phyloP scores from a whole-genome alignment of 805 yeast species.

The Sugiyamaella qingdaonensis region DNA sequence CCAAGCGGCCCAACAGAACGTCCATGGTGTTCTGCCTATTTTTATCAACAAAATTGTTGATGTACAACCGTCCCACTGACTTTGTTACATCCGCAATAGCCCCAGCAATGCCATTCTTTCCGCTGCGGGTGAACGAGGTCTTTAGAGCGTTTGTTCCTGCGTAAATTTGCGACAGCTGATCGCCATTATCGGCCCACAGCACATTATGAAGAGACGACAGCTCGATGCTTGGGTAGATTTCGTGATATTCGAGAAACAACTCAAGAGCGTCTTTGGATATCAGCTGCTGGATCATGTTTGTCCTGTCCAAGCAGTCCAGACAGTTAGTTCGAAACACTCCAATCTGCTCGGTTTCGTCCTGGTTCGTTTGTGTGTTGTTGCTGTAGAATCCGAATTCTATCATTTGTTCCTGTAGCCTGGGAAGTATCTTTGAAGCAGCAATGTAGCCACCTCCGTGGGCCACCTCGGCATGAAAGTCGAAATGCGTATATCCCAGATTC shows the following conservation, averaged over 20 bases:
- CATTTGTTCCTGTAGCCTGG: constrained; percentile 59
- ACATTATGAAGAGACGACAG: constrained; percentile 72
- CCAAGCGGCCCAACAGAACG: constrained; percentile 73
- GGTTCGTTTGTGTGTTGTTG: constrained; percentile 54
- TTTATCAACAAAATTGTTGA: constrained; percentile 92
- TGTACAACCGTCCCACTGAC: constrained; percentile 90
- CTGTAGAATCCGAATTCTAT: constrained; percentile 79
- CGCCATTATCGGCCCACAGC: constrained; percentile 98
- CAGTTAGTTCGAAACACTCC: constrained; percentile 95
- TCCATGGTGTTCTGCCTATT: constrained; percentile 89
- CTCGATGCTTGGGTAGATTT: constrained; percentile 45
- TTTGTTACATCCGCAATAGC: constrained; percentile 97
- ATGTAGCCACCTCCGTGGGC: constrained; percentile 88
- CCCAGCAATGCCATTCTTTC: constrained; percentile 95
- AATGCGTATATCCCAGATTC: constrained; percentile 60
- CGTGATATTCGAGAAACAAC: constrained; percentile 39
- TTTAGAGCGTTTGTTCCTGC: constrained; percentile 97
- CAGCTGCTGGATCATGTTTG: constrained; percentile 77
- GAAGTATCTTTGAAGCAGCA: constrained; percentile 68
- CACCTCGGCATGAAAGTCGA: constrained; percentile 93
- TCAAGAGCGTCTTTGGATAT: constrained; percentile 67
- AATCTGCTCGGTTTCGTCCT: constrained; percentile 66
- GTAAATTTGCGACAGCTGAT: constrained; percentile 89
- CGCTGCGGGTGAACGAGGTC: constrained; percentile 89
- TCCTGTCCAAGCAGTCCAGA: constrained; percentile 90